These are phyloP conservation scores for Pichia sp. DNA, from an alignment of 1,139 yeast species.

Conservation along the genomic window DNA sequence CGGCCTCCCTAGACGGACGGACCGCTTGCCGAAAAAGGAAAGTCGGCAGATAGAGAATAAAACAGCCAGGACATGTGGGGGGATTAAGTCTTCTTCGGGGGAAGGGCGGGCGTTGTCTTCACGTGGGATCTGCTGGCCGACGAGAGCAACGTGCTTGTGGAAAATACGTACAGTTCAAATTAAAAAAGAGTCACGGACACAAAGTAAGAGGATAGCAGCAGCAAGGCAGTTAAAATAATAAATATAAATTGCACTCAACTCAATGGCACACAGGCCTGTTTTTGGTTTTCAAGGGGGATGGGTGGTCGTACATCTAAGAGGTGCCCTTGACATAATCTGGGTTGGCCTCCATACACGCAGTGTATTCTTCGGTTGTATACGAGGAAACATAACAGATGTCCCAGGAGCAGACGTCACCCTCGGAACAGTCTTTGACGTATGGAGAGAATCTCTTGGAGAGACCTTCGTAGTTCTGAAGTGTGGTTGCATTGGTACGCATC, in stretches of 20 bases:
- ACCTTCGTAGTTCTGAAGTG: slow-evolving; percentile 36
- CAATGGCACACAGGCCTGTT: too few species aligned
- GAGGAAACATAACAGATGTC: slow-evolving; percentile 44
- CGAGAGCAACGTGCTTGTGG: too few species aligned
- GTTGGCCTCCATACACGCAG: slow-evolving; percentile 21
- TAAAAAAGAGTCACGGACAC: not conserved
- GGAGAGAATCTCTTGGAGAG: slow-evolving; percentile 53
- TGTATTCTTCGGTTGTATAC: slow-evolving; percentile 31
- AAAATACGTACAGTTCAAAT: too few species aligned
- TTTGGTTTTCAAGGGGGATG: not conserved
- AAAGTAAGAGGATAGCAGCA: too few species aligned
- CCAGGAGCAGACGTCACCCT: slow-evolving; percentile 35
- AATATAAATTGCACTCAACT: too few species aligned
- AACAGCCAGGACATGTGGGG: not conserved
- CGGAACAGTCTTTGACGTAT: slow-evolving; percentile 40
- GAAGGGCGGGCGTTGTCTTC: too few species aligned
- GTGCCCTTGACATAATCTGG: not conserved
- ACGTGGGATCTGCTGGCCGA: too few species aligned
- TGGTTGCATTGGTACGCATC: slow-evolving; percentile 22
- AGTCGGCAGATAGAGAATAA: not conserved
- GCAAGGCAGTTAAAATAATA: too few species aligned
- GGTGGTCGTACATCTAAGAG: not conserved
- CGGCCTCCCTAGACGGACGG: not conserved
- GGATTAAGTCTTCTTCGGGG: not conserved
- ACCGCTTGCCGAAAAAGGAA: not conserved